Conservation (phyloP, 1,284 basidiomycete genomes). For the Stereum hirsutum region DNA sequence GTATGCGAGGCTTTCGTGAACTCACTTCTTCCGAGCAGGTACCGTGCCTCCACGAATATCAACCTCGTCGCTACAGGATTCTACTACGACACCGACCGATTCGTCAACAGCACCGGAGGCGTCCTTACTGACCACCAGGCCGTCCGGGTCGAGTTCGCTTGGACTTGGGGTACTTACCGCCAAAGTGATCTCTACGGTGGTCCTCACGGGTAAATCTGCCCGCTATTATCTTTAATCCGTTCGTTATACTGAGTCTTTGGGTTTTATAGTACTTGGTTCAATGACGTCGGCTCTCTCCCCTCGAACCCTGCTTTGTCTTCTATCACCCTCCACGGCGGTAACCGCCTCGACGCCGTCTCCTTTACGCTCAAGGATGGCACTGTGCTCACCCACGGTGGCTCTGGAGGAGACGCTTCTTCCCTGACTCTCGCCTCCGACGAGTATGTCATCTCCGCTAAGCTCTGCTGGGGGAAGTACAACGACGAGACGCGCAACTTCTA, state of each 20-base stretch:
- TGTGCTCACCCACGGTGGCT: background rate
- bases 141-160: background rate
- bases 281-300: background rate
- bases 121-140: background rate
- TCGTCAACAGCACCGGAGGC: background rate
- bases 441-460: background rate
- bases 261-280: background rate
- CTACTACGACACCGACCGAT: background rate
- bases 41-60: background rate
- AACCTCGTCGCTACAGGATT: background rate
- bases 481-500: background rate
- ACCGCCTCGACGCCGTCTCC: background rate
- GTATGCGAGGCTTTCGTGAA: background rate
- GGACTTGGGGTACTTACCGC: background rate
- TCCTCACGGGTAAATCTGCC: background rate
- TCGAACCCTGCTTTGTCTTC: background rate
- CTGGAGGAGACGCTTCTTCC: background rate
- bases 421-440: background rate
- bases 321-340: background rate
- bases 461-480: background rate
- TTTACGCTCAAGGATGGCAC: background rate
- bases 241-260: background rate
- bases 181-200: background rate
- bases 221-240: too few species aligned
- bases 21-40: background rate